Percentiles rank a stretch among this genome's conserved stretches.
Evolutionary conservation across 2,329 filamentous ascomycete species (phyloP).

Genomic region (Paradendryphiella salina): DNA sequence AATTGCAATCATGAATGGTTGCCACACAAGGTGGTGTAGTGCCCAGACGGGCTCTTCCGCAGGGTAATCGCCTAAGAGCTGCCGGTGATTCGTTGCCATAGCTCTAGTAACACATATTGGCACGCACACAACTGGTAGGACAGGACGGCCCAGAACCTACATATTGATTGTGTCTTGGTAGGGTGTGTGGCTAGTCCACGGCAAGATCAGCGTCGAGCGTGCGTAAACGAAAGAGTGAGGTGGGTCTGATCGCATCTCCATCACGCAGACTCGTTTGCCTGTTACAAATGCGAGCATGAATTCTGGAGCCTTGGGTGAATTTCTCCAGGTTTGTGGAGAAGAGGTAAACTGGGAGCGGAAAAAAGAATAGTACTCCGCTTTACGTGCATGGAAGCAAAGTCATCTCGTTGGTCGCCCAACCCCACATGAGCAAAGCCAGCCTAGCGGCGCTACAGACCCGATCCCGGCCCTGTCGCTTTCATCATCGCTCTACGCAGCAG

Average conservation of each 20-base stretch:
- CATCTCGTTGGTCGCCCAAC: conserved; percentile 16
- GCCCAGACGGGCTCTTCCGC: not conserved
- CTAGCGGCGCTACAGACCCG: conserved; percentile 20
- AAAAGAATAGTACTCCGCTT: conserved; percentile 15
- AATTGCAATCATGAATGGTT: not conserved
- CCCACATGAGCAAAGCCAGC: conserved; percentile 16
- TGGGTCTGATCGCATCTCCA: conserved; percentile 1
- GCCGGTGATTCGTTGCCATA: not conserved
- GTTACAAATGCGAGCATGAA: not conserved
- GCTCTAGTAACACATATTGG: not conserved
- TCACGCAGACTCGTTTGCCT: not conserved
- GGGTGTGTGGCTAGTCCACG: not conserved
- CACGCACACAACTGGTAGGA: not conserved
- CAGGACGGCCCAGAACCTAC: not conserved
- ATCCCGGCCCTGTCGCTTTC: conserved; percentile 36
- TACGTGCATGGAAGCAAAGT: conserved; percentile 5
- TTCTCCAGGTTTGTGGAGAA: conserved; percentile 19
- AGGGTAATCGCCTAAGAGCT: not conserved
- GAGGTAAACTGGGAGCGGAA: conserved; percentile 11
- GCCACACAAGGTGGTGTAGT: not conserved
- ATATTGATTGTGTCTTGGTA: conserved; percentile 1
- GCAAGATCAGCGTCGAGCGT: not conserved
- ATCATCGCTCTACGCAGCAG: conserved; percentile 35
- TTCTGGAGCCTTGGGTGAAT: conserved; percentile 4
- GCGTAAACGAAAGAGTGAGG: not conserved